These are phyloP conservation scores for Skeletonema costatum DNA, from an alignment of 108 stramenopile genomes.

Conservation along the genomic window DNA sequence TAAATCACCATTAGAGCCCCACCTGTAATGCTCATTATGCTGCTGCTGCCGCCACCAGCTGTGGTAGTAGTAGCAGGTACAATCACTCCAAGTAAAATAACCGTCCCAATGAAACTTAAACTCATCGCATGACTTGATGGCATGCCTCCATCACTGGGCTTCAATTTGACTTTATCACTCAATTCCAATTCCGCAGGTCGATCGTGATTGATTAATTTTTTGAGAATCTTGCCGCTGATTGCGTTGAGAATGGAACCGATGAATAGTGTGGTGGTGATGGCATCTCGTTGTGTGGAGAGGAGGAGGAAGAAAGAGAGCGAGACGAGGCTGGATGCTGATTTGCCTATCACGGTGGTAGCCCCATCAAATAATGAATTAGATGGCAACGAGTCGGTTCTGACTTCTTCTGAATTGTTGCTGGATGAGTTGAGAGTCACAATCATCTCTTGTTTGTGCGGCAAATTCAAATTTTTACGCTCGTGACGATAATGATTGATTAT, in stretches of 20 bases:
- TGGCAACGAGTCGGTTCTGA: too few species aligned
- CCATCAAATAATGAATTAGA: not conserved
- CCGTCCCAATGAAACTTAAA: conserved; percentile 82
- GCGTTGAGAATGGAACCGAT: conserved; percentile 78
- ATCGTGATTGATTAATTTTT: conserved; percentile 66
- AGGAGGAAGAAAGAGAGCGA: conserved; percentile 68
- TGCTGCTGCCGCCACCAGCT: not conserved
- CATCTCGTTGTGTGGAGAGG: conserved; percentile 70
- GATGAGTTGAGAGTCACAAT: not conserved
- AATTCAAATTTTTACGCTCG: not conserved
- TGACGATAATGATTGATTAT: not conserved
- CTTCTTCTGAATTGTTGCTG: not conserved
- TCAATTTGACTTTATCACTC: conserved; percentile 34
- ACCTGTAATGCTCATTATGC: not conserved
- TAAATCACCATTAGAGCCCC: conserved; percentile 42
- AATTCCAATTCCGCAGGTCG: conserved; percentile 44
- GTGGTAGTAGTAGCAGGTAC: not conserved
- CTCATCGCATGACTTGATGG: conserved; percentile 89
- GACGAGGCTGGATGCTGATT: conserved; percentile 74
- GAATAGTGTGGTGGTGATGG: conserved; percentile 69
- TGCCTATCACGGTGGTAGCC: conserved; percentile 45
- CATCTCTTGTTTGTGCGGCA: not conserved
- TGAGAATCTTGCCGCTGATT: conserved; percentile 64
- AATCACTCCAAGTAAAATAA: not conserved
- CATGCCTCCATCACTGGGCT: conserved; percentile 86